phyloP scores from a whole-genome alignment of 805 yeast species.

The Schwanniomyces occidentalis region DNA sequence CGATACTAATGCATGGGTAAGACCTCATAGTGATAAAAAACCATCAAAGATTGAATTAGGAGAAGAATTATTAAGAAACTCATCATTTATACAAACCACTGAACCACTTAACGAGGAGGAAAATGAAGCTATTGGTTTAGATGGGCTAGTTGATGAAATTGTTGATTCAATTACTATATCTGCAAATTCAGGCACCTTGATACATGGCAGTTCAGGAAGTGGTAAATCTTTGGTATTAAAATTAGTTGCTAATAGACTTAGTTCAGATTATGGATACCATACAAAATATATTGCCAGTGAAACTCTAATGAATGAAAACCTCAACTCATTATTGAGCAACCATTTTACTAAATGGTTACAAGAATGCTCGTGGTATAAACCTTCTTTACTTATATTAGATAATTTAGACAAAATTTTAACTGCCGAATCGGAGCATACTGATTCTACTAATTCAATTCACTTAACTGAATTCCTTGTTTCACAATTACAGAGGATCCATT shows the following conservation, averaged over 20 bases:
- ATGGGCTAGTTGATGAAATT: slow-evolving; percentile 40
- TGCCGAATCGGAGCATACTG: slow-evolving; percentile 61
- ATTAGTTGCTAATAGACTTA: slow-evolving; percentile 39
- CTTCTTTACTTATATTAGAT: slow-evolving; percentile 73
- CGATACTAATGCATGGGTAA: slow-evolving; percentile 45
- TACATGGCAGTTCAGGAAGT: slow-evolving; percentile 77
- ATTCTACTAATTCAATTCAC: slow-evolving; percentile 62
- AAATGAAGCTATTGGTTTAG: slow-evolving; percentile 51
- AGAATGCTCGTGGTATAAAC: slow-evolving; percentile 72
- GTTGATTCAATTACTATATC: slow-evolving; percentile 41
- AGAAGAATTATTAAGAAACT: slow-evolving; percentile 46
- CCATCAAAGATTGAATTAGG: slow-evolving; percentile 48
- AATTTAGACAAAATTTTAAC: slow-evolving; percentile 74
- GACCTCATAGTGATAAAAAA: slow-evolving; percentile 27
- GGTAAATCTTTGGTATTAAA: slow-evolving; percentile 69
- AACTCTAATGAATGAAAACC: slow-evolving; percentile 53
- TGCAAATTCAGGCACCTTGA: slow-evolving; percentile 53
- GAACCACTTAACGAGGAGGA: slow-evolving; percentile 6
- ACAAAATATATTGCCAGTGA: slow-evolving; percentile 56
- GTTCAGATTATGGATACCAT: slow-evolving; percentile 40
- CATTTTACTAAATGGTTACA: slow-evolving; percentile 44
- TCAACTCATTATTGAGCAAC: slow-evolving; percentile 45
- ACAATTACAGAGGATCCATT: slow-evolving; percentile 43
- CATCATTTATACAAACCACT: slow-evolving; percentile 34
- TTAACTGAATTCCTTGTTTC: slow-evolving; percentile 58